Evolutionary conservation across 116 monocot genomes (phyloP).

Genomic region (Trichopus zeylanicus): DNA sequence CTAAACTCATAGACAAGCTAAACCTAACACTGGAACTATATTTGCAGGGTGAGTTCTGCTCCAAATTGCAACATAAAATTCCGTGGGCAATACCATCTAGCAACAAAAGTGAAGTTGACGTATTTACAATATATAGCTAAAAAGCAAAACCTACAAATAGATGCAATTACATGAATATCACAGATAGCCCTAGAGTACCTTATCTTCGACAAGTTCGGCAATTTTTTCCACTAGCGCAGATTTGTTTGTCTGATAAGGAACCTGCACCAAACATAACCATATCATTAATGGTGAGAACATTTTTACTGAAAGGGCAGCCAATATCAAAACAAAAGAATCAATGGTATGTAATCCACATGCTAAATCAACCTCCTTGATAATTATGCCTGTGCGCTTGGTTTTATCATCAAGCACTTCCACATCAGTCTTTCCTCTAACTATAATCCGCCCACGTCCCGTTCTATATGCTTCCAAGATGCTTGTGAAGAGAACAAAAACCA

Average conservation of each 20-base stretch:
- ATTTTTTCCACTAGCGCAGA: constrained; percentile 82
- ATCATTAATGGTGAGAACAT: not conserved
- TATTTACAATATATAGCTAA: no score
- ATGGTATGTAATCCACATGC: not conserved
- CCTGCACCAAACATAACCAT: constrained; percentile 37
- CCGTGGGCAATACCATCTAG: no score
- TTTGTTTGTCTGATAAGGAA: constrained; percentile 96
- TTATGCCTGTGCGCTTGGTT: constrained; percentile 64
- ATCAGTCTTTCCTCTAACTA: constrained; percentile 94
- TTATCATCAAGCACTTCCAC: constrained; percentile 78
- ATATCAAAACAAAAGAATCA: not conserved
- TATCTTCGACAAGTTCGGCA: constrained; percentile 90
- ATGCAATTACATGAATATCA: not conserved
- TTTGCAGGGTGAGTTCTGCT: no score
- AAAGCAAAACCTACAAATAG: not conserved
- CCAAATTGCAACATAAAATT: no score
- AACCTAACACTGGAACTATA: no score
- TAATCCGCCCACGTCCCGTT: constrained; percentile 78
- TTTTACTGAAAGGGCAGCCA: not conserved
- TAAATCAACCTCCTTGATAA: constrained; percentile 74
- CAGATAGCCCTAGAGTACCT: constrained; percentile 33
- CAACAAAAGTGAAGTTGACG: no score
- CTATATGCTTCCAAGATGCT: constrained; percentile 96
- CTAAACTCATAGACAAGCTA: no score
- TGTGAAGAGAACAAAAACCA: constrained; percentile 6